These are phyloP conservation scores for Citrus hindsii DNA, from an alignment of 345 rosid species.

Conservation along the genomic window DNA sequence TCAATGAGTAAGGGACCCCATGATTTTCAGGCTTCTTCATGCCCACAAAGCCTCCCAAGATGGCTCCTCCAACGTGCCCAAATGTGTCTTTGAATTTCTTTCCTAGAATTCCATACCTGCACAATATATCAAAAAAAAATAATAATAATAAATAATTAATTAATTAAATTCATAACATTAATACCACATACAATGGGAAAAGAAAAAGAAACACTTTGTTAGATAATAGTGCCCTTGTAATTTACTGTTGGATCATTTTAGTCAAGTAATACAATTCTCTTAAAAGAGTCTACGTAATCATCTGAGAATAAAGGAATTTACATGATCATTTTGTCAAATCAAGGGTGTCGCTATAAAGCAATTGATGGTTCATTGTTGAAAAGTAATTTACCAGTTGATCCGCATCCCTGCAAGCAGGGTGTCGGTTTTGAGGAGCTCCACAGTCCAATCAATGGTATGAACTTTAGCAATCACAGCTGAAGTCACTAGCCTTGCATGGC, in stretches of 20 bases:
- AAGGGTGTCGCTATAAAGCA: not conserved
- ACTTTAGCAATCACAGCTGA: constrained; percentile 64
- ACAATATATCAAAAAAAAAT: not conserved
- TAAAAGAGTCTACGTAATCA: too few relatives aligned
- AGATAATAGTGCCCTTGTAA: too few relatives aligned
- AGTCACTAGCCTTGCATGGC: constrained; percentile 52
- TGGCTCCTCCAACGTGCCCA: constrained; percentile 44
- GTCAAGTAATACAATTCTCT: too few relatives aligned
- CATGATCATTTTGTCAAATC: too few relatives aligned
- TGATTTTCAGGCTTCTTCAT: constrained; percentile 41
- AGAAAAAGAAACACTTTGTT: too few relatives aligned
- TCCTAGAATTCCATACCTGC: constrained; percentile 56
- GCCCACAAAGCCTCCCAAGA: constrained; percentile 51
- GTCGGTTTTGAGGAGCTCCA: constrained; percentile 60
- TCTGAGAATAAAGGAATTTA: too few relatives aligned
- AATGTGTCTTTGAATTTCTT: constrained; percentile 56
- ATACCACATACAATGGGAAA: too few relatives aligned
- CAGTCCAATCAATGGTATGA: constrained; percentile 73
- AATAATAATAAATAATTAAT: too few relatives aligned
- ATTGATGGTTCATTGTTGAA: not conserved
- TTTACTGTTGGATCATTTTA: too few relatives aligned
- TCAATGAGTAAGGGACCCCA: constrained; percentile 60
- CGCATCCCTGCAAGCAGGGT: constrained; percentile 55
- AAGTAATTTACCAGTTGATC: constrained; percentile 39
- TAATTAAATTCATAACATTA: too few relatives aligned